These are phyloP conservation scores for Vinca major DNA, from an alignment of 305 asterid species.

Conservation along the genomic window DNA sequence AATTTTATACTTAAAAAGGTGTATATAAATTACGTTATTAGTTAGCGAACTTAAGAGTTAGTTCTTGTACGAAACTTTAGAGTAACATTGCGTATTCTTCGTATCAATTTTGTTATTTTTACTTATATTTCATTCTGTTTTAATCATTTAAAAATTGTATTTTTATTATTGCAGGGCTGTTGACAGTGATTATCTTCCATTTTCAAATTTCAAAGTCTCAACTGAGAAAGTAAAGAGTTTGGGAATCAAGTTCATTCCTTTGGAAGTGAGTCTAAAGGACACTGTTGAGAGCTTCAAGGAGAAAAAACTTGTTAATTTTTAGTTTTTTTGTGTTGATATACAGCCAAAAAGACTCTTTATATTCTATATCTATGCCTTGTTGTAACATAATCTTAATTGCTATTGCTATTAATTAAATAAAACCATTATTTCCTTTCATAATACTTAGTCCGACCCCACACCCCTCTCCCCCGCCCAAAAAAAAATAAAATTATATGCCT, in stretches of 20 bases:
- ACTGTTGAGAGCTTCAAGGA: conserved; percentile 39
- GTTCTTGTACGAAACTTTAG: not conserved
- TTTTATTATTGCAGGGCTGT: conserved; percentile 20
- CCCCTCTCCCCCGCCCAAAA: too few species aligned
- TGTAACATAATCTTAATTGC: too few species aligned
- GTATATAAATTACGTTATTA: not conserved
- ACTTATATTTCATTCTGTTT: not conserved
- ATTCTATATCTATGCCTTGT: too few species aligned
- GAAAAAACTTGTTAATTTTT: conserved; percentile 19
- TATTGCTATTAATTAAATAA: too few species aligned
- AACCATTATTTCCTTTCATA: too few species aligned
- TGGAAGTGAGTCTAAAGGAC: conserved; percentile 29
- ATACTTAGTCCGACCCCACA: too few species aligned
- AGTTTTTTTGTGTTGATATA: too few species aligned
- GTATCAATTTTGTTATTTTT: not conserved
- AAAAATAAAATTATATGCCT: too few species aligned
- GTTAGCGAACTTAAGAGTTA: not conserved
- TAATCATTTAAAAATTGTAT: not conserved
- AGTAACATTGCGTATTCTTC: too few species aligned
- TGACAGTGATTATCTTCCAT: conserved; percentile 23
- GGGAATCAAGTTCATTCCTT: conserved; percentile 27
- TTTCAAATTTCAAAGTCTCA: conserved; percentile 24
- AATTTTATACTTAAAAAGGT: not conserved
- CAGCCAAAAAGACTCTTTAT: not conserved
- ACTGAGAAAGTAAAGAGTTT: conserved; percentile 27